These are phyloP conservation scores for Tetrapisispora arboricola DNA, from an alignment of 805 yeast species.

Conservation along the genomic window DNA sequence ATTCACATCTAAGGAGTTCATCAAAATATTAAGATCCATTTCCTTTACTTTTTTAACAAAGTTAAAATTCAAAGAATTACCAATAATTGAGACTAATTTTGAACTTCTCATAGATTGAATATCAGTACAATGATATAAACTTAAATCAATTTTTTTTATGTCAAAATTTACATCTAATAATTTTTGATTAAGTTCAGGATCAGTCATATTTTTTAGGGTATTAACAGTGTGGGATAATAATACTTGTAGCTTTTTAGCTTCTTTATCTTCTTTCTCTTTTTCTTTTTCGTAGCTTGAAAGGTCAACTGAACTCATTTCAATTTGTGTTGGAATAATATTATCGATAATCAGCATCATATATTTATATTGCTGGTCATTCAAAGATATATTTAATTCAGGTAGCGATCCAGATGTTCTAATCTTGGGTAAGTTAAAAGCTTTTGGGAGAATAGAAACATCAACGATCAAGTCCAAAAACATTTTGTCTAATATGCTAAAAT, in stretches of 20 bases:
- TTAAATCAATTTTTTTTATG: conserved; percentile 51
- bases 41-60: conserved; percentile 49
- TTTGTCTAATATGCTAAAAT: conserved; percentile 60
- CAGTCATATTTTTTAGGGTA: conserved; percentile 34
- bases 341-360: conserved; percentile 71
- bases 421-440: conserved; percentile 61
- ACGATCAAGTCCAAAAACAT: conserved; percentile 62
- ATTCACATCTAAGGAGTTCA: conserved; percentile 58
- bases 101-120: conserved; percentile 50
- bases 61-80: conserved; percentile 52
- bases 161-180: conserved; percentile 62
- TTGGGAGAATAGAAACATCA: conserved; percentile 79
- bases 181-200: conserved; percentile 43
- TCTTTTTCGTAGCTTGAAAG: conserved; percentile 5
- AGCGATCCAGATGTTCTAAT: conserved; percentile 67
- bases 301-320: conserved; percentile 16
- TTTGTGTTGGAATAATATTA: conserved; percentile 46
- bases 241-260: conserved; percentile 19
- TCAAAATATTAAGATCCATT: conserved; percentile 53
- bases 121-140: conserved; percentile 59
- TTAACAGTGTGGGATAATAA: conserved; percentile 13
- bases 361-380: conserved; percentile 87
- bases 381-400: conserved; percentile 57
- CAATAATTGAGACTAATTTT: conserved; percentile 60
- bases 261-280: conserved; percentile 4